Evolutionary conservation across 2,329 filamentous ascomycete genomes (phyloP), one percentile per base, ranked within the genome.

Genomic region (Talaromyces rugulosus): DNA sequence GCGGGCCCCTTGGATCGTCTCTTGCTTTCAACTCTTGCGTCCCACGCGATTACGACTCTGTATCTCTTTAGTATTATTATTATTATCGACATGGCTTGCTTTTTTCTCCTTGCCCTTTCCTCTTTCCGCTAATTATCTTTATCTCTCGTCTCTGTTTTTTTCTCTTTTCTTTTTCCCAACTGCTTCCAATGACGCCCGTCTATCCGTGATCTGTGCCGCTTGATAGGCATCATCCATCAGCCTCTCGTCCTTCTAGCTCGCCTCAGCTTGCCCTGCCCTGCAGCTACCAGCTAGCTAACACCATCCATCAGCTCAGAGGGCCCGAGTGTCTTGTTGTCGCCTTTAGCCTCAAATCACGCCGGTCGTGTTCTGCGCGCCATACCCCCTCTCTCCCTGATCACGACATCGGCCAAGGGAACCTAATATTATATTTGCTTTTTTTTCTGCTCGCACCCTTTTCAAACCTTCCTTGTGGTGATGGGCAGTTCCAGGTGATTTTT

Each of bases 341-440:
- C n/a, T n/a, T 42, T 52, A 54, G 59, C 57, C 40, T 44, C 28
- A 55, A 16, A n/a, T 30, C 44, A 47, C 44, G 44, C 44, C 44
- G 44, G 44, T 27, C 44, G 44, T 47, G 44, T 47, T 27, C 42
- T 47, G n/a, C n/a, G n/a, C 44, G 44, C 44, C 18, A 47, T 47
- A 47, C 44, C 44, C 23, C 44, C 44, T 27, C 44, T 58, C 33
- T 56, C 50, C 60, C 55, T 52, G 61, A 63, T 60, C 61, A 63
- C 61, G 61, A 63, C 58, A 63, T 63, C 57, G 61, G 3, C 44
- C 44, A 56, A 50, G 52, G 42, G 47, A 59, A n/a, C 56, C 7
- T 58, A 47, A 23, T 28, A 58, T 28, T 58, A 59, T 61, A 51
- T 8, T 61, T 60, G 59, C 55, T 59, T 44, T 60, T 64, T 61